Base-by-base conservation (phyloP, 106 monocot species). In the Dendrobium nobile region DNA sequence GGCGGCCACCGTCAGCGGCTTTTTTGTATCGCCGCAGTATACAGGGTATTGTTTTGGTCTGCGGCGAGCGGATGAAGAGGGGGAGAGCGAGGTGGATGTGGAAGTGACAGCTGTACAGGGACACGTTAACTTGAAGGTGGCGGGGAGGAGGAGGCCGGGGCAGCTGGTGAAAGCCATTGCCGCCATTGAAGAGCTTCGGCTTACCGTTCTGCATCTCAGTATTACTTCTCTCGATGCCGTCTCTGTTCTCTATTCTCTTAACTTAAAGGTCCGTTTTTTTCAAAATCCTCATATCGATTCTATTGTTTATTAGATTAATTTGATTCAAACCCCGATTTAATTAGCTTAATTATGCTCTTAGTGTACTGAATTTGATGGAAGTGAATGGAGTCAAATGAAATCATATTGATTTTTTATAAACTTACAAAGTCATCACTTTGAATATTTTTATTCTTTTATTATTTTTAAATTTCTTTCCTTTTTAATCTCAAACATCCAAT, bases 1-100 rank as follows among this genome's bases (percentile, higher is more conserved):
- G 8, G n/a, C 70, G 59, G 24, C 56, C 5, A 6, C 61, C 9
- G 73, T 31, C 0, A 47, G 85, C 9, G 68, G 51, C 1, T 92
- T 95, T 81, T 87, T 98, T 75, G 54, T 85, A 0, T 86, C 94
- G 27, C 94, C 98, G 68, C 98, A 98, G 90, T 93, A 91, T 86
- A 85, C 78, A 61, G 75, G 78, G 54, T 87, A 89, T 80, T 83
- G 84, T 67, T 51, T 3, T 26, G 20, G 20, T 9, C 40, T 11
- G 7, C 44, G 84, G 5, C 64, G 27, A 24, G 80, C 68, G 37
- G 67, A 70, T n/a, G 55, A 77, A 13, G 51, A 13, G 9, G 9
- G 11, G 10, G 42, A 79, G 47, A 9, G 31, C 27, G 86, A 75
- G n/a, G 86, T 88, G 75, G 93, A 99, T 74, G 88, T 93, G 77